These are phyloP conservation scores for Pichia sp. DNA, from an alignment of 1,139 yeast species.

Conservation along the genomic window DNA sequence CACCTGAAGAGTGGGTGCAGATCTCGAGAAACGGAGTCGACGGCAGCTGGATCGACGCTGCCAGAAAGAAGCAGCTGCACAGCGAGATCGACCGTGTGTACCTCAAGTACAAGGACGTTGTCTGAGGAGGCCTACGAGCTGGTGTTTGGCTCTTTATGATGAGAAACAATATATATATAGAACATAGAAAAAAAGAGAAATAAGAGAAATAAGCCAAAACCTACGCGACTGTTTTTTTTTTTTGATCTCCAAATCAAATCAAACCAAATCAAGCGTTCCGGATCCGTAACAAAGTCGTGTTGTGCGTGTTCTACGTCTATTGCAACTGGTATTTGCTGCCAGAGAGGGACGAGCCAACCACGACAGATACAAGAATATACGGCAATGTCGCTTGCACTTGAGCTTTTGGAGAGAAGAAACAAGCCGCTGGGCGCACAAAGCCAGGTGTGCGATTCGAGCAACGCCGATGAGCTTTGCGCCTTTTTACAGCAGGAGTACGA, in stretches of 20 bases:
- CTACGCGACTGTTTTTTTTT: neutral
- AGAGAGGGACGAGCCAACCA: neutral
- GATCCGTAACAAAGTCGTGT: too few species aligned
- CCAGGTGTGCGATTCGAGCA: constrained; percentile 1
- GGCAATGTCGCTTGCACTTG: constrained; percentile 9
- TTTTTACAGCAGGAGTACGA: constrained; percentile 16
- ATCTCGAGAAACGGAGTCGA: constrained; percentile 57
- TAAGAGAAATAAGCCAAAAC: too few species aligned
- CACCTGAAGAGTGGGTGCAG: constrained; percentile 50
- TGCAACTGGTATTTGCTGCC: too few species aligned
- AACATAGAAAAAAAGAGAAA: neutral
- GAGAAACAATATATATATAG: neutral
- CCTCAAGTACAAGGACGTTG: constrained; percentile 36
- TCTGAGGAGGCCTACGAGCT: too few species aligned
- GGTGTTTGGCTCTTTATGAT: too few species aligned
- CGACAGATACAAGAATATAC: neutral
- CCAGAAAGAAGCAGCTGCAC: constrained; percentile 45
- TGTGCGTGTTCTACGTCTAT: too few species aligned
- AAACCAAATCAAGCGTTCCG: too few species aligned
- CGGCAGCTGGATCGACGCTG: constrained; percentile 66
- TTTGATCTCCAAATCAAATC: too few species aligned
- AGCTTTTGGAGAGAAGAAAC: constrained; percentile 7
- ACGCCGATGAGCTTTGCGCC: constrained; percentile 13
- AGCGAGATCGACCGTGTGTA: constrained; percentile 45
- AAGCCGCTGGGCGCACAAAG: neutral